Percentiles rank a stretch among this genome's conserved stretches.
Conservation (phyloP, 2,329 filamentous ascomycete species). For the Diaporthe ilicicola region DNA sequence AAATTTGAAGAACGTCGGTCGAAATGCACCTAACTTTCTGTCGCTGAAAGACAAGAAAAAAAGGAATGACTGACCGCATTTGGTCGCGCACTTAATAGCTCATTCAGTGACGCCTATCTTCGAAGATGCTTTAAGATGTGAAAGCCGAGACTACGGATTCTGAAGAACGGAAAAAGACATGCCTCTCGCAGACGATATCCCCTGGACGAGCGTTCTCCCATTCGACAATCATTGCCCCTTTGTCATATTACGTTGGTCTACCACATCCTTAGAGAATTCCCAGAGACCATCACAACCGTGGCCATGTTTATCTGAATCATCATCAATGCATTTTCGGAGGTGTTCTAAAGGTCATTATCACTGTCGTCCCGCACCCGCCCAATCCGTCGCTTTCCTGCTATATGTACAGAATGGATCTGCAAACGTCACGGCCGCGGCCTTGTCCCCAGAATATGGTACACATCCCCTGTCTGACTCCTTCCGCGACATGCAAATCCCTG, state of each 20-base stretch:
- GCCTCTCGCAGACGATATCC: not conserved
- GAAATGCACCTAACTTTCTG: not conserved
- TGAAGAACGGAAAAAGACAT: not conserved
- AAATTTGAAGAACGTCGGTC: constrained; percentile 38
- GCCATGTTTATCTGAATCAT: constrained; percentile 18
- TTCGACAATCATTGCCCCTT: not conserved
- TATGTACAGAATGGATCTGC: constrained; percentile 27
- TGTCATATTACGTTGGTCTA: not conserved
- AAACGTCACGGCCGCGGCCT: constrained; percentile 19
- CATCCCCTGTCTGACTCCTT: constrained; percentile 1
- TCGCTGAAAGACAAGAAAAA: not conserved
- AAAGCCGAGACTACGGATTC: not conserved
- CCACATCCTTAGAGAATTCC: no score
- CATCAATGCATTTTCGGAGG: constrained; percentile 18
- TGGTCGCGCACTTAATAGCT: not conserved
- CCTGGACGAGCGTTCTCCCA: not conserved
- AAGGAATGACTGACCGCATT: not conserved
- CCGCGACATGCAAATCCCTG: not conserved
- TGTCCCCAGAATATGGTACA: constrained; percentile 24
- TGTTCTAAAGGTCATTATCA: constrained; percentile 29
- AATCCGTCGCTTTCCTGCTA: constrained; percentile 24
- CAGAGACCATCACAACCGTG: not conserved
- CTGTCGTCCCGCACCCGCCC: constrained; percentile 4
- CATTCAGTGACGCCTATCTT: not conserved
- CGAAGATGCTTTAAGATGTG: not conserved